These are phyloP conservation scores for Mucor mucedo DNA, from an alignment of 371 early-diverging fungal genomes.

Conservation along the genomic window DNA sequence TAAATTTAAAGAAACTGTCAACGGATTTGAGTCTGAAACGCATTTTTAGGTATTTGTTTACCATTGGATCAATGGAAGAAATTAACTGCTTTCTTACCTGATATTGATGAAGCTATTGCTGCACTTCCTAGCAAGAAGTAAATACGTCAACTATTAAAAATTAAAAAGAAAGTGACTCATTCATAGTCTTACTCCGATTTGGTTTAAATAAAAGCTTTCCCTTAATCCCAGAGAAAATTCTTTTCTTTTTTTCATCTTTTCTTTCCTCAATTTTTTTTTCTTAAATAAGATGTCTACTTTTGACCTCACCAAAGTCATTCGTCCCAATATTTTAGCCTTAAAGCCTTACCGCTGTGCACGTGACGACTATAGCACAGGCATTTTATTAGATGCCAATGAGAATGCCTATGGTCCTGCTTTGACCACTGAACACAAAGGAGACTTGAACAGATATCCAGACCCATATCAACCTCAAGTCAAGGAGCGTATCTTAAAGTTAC, in stretches of 20 bases:
- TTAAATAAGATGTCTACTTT: constrained; percentile 49
- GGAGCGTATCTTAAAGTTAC: constrained; percentile 70
- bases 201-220: constrained; percentile 5
- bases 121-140: constrained; percentile 7
- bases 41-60: constrained; percentile 26
- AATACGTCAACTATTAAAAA: neutral
- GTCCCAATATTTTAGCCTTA: constrained; percentile 93
- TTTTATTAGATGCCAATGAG: constrained; percentile 97
- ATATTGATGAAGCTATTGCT: constrained; percentile 28
- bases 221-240: neutral
- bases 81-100: constrained; percentile 25
- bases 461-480: constrained; percentile 89
- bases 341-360: constrained; percentile 97
- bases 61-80: constrained; percentile 34
- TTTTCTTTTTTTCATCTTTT: constrained; percentile 3
- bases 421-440: constrained; percentile 36
- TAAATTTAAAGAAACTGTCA: neutral
- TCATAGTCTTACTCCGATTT: neutral
- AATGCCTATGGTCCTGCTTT: constrained; percentile 89
- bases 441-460: constrained; percentile 95
- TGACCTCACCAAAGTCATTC: constrained; percentile 73
- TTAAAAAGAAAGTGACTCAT: constrained; percentile 16
- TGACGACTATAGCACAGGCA: constrained; percentile 91
- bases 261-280: neutral
- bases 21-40: neutral